Conservation (phyloP, 2,329 filamentous ascomycete species). For the Clonostachys rhizophaga region DNA sequence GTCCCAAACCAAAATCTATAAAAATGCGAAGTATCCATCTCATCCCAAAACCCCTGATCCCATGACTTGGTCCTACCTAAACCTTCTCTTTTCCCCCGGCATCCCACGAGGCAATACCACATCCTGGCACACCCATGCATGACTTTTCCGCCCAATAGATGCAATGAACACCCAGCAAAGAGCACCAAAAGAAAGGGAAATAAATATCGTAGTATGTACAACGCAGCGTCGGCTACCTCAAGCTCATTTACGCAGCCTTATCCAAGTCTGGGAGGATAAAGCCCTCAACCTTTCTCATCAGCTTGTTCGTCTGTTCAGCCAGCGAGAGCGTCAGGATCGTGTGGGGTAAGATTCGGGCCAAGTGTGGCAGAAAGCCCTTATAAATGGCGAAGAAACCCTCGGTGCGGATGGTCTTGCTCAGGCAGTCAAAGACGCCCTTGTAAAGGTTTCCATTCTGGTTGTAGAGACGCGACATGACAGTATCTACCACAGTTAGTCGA, state of each 20-base stretch:
- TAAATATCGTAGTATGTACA: too few relatives aligned
- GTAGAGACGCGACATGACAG: conserved; percentile 97
- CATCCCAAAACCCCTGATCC: too few relatives aligned
- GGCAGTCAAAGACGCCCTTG: conserved; percentile 84
- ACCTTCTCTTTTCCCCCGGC: background rate
- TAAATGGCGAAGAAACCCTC: conserved; percentile 92
- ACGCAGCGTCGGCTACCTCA: too few relatives aligned
- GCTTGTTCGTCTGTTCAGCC: conserved; percentile 95
- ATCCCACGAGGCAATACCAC: conserved; percentile 11
- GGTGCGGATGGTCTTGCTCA: conserved; percentile 84
- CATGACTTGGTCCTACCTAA: too few relatives aligned
- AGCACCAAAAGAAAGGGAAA: too few relatives aligned
- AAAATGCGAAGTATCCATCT: too few relatives aligned
- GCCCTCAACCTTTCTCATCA: conserved; percentile 74
- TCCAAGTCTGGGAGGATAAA: conserved; percentile 40
- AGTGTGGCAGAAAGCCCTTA: conserved; percentile 94
- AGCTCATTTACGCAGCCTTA: conserved; percentile 7
- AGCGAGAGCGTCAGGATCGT: conserved; percentile 90
- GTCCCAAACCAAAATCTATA: conserved; percentile 3
- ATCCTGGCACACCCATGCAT: conserved; percentile 3
- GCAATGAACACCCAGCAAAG: too few relatives aligned
- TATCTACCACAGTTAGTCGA: conserved; percentile 50
- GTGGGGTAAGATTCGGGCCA: conserved; percentile 91
- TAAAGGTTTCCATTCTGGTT: conserved; percentile 99
- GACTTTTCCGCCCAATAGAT: too few relatives aligned